Conservation (phyloP, 2,329 filamentous ascomycete genomes). For the Colletotrichum sp. region DNA sequence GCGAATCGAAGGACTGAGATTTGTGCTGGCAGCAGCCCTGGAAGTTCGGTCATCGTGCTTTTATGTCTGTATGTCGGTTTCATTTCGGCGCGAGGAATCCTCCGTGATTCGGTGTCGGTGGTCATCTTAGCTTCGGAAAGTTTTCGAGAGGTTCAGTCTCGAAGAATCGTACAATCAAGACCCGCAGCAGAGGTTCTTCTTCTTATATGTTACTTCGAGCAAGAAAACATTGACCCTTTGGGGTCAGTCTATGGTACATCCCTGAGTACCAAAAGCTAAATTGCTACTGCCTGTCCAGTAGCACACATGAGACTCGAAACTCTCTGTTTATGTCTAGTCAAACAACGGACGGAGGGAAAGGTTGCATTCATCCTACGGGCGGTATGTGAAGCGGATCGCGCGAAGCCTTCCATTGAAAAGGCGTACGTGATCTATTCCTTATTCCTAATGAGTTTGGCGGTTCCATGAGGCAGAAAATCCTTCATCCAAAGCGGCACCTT, state of each 20-base stretch:
- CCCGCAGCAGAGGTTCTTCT: background rate
- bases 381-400: background rate
- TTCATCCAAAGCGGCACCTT: background rate
- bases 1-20: background rate
- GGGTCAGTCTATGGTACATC: background rate
- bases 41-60: background rate
- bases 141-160: background rate
- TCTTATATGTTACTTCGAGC: background rate
- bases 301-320: background rate
- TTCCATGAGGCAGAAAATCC: background rate
- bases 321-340: background rate
- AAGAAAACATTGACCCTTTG: background rate
- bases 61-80: background rate
- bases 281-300: background rate
- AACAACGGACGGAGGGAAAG: background rate
- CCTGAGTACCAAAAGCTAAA: background rate
- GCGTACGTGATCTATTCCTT: background rate
- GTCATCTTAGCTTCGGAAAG: background rate
- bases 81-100: background rate
- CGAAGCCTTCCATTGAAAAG: background rate
- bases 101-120: background rate
- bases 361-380: background rate
- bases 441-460: background rate
- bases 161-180: background rate
- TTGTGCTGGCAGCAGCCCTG: background rate